Evolutionary conservation across 1,139 yeast species (phyloP).

Genomic region (Geotrichum phurueaensis): DNA sequence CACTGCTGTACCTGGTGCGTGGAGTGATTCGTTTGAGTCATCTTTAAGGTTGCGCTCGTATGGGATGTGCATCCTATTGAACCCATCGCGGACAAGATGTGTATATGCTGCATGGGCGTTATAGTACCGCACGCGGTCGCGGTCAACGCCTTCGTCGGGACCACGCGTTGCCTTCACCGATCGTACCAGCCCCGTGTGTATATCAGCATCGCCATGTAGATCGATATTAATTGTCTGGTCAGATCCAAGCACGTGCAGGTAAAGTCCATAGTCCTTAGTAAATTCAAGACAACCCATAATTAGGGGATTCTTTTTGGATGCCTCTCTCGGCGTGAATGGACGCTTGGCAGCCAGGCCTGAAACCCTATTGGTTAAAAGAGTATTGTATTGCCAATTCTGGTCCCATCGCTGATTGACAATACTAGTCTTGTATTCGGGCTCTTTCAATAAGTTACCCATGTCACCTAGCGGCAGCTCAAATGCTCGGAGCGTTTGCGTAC

Average conservation of each 20-base stretch:
- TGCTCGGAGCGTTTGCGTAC: slow-evolving; percentile 12
- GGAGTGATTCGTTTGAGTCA: neutral
- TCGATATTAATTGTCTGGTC: slow-evolving; percentile 6
- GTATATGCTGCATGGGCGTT: neutral
- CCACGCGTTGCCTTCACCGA: neutral
- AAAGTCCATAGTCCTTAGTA: slow-evolving; percentile 11
- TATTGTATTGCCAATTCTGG: neutral
- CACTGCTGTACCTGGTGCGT: neutral
- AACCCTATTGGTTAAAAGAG: too few species aligned
- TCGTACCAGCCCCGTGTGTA: neutral
- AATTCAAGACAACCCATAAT: slow-evolving; percentile 12
- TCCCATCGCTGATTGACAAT: neutral
- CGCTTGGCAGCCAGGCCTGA: neutral
- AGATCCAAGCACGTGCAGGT: slow-evolving; percentile 7
- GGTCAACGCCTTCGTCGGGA: neutral
- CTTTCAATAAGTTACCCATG: neutral
- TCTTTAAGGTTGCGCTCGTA: neutral
- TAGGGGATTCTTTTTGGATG: neutral
- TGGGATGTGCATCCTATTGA: neutral
- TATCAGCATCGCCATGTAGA: neutral
- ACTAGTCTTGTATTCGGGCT: neutral
- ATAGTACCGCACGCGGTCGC: neutral
- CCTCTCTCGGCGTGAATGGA: neutral
- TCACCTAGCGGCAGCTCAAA: slow-evolving; percentile 7
- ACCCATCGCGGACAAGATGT: neutral